Base-by-base conservation (phyloP, 1,139 yeast genomes). In the Casaregolazyma suthepensis region DNA sequence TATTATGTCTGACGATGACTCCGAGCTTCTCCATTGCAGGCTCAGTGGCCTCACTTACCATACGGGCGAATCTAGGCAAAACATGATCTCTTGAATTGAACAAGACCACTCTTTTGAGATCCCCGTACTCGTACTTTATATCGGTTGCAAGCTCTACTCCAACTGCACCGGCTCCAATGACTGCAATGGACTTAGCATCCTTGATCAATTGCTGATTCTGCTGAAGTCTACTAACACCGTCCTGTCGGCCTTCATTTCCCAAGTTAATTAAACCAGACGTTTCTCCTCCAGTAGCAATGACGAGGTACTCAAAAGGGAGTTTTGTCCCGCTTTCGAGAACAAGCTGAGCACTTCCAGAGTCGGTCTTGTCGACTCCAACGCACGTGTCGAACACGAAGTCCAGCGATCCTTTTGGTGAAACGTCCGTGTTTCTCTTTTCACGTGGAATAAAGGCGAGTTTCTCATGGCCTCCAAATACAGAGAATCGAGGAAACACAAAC, bases 101-200 rank as follows among this genome's bases (percentile, higher is more conserved):
- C n/a, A 57, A 45, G 17, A 35, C 48, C 6, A 57, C 60, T 23
- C 54, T 44, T 51, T 61, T 61, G 5, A 46, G 49, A 37, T 46
- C 46, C 2, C 59, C 59, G 43, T 59, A 61, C 47, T 56, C 54
- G 51, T 54, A 58, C 29, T 58, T 61, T 45, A 61, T 60, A 43
- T 61, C 64, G 23, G 59, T 57, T 15, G 64, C 64, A 38, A 61
- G 55, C 48, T 61, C 64, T 13, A 61, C 63, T 15, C 63, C 64
- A 7, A 58, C 63, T 20, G 62, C 63, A 15, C 64, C 64, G 15
- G 63, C 62, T 9, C 64, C 64, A 17, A 59, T 54, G 18, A 61
- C 55, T n/a, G 63, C 62, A 40, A 61, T 58, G 19, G 52, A 46
- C 15, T 42, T 20, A 10, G 61, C 59, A 7, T 43, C 40, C 23